Evolutionary conservation across 805 yeast genomes (phyloP), one percentile per base, ranked within the genome.

Genomic region (Barnettozyma siamensis): DNA sequence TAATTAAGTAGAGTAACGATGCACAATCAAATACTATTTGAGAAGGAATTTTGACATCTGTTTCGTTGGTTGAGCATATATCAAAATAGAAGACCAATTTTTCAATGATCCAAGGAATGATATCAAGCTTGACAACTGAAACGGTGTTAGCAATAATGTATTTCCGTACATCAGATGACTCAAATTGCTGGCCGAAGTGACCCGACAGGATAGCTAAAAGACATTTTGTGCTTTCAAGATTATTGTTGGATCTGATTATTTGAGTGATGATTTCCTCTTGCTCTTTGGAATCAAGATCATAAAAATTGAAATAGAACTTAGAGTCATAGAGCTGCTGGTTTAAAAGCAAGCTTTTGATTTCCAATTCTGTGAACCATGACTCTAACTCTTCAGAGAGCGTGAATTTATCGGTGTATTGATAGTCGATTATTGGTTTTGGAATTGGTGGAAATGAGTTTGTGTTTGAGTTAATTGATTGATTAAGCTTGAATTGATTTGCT

Each of bases 321-420:
- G 38, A 17, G 3, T 37, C 34, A 26, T 45, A 51, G 2, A 30
- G 8, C 2, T 12, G 16, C 11, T 42, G 37, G 27, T 33, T 40
- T 1, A 18, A 13, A 1, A 21, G n/a, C 4, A 55, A 34, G 19
- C 47, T 43, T 2, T 7, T 13, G 33, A 49, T 35, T 31, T 66
- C 71, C 4, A 58, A 48, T 2, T 53, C 31, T 3, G 64, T 51
- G 47, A 72, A 75, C 79, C 79, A 74, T 29, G 70, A 69, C 9
- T 66, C 63, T 13, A 75, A 37, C 46, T 78, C 83, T 1, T 57
- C 56, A 12, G 46, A 44, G 15, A 75, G 54, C 2, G 54, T 43
- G 11, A 64, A 60, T 1, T 54, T 50, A 37, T 73, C 76, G 5
- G 55, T 35, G 43, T 64, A 66, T 4, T 60, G 53, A 60, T 73